Conservation (phyloP, 2,329 filamentous ascomycete genomes). For the Zasmidium citrigriseum region DNA sequence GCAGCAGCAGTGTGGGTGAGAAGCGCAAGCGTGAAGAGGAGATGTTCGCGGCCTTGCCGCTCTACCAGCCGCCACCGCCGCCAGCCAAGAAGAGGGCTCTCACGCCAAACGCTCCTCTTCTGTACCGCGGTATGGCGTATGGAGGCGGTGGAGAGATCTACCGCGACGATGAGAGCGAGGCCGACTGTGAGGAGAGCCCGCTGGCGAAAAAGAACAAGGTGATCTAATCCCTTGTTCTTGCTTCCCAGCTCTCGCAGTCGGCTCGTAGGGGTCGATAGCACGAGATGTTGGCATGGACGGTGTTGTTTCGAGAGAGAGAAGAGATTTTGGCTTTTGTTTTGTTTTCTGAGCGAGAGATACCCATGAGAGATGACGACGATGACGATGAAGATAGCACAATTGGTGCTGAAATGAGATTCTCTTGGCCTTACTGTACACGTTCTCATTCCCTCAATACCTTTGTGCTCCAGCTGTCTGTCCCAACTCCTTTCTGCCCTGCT, state of each 20-base stretch:
- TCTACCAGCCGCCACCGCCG: not conserved
- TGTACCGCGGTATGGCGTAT: constrained; percentile 3
- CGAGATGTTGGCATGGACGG: too few species aligned
- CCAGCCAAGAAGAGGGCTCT: not conserved
- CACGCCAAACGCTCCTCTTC: not conserved
- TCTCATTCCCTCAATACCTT: not conserved
- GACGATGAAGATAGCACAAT: not conserved
- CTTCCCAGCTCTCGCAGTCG: too few species aligned
- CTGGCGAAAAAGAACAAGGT: not conserved
- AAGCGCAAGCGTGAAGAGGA: not conserved
- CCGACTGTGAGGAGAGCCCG: not conserved
- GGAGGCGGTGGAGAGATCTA: not conserved
- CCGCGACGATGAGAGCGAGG: not conserved
- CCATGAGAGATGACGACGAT: not conserved
- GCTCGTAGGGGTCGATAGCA: too few species aligned
- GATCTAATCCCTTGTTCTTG: not conserved
- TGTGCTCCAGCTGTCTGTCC: constrained; percentile 23
- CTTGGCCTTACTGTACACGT: not conserved
- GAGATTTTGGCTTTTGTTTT: too few species aligned
- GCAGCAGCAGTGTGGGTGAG: too few species aligned
- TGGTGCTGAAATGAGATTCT: not conserved
- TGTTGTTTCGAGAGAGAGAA: too few species aligned
- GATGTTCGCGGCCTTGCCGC: not conserved
- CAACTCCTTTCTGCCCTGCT: constrained; percentile 33
- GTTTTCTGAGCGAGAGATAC: not conserved